Base-by-base conservation (phyloP, 108 stramenopile species). In the Nitzschia sp. region DNA sequence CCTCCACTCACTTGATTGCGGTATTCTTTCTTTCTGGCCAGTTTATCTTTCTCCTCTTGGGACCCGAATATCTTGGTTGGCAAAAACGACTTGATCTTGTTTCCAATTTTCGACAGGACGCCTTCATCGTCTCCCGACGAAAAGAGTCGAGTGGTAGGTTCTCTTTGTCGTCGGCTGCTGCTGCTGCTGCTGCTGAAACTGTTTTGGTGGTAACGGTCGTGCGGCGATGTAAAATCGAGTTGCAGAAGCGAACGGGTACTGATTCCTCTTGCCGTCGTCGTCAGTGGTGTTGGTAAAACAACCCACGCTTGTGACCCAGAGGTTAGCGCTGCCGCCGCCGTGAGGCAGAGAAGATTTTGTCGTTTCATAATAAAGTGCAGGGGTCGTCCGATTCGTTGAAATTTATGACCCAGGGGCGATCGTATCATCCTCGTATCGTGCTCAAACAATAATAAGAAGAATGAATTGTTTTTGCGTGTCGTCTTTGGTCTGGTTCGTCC, bases 1-100 rank as follows among this genome's bases (percentile, higher is more conserved):
- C 82, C 79, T 16, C 83, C 79, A 29, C 58, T 62, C 34, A 92
- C 75, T 58, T 88, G 75, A 15, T 60, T 64, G 57, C 79, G 73
- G 0, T 57, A 55, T 26, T 74, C 58, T 68, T 88, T 56, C 33
- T 77, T 71, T 32, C 70, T 66, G 6, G 52, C 64, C 16, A 71
- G 35, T 44, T 47, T 41, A 8, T 65, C 55, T 52, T 85, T 84
- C 71, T 89, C 87, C 68, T 88, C 75, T 21, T 82, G 57, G 3
- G 81, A 66, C 47, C 82, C 76, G 66, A 78, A 79, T 65, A 75
- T 72, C 13, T 54, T 68, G 0, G 34, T 71, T 3, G 83, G 83
- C 3, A 84, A 61, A 52, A 84, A 9, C 21, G 71, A 66, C 53
- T 77, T 79, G 38, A 65, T 73, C 0, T 55, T 68, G 25, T 59